These are phyloP conservation scores for Fusarium heterosporum DNA, from an alignment of 2,329 filamentous ascomycete genomes.

Conservation along the genomic window DNA sequence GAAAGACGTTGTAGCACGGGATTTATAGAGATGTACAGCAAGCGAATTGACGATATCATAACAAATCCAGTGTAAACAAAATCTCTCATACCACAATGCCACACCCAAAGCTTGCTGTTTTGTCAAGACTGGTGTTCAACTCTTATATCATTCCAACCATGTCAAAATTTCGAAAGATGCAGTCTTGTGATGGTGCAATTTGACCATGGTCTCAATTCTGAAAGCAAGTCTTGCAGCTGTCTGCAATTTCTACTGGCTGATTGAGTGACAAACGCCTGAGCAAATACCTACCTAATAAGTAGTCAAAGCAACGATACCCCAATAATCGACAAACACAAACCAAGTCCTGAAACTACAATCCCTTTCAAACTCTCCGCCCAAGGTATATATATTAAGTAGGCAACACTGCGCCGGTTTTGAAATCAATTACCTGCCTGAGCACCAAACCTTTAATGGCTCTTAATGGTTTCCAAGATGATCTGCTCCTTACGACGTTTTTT, in stretches of 20 bases:
- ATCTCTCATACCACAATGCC: background rate
- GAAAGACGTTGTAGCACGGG: conserved; percentile 26
- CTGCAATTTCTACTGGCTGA: conserved; percentile 24
- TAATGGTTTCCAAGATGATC: conserved; percentile 34
- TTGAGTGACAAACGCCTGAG: conserved; percentile 19
- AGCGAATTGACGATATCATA: conserved; percentile 36
- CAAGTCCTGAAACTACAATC: conserved; percentile 31
- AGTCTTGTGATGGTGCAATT: background rate
- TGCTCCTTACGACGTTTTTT: conserved; percentile 61
- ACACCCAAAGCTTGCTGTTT: background rate
- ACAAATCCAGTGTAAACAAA: background rate
- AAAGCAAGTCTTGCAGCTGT: conserved; percentile 22
- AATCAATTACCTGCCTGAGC: background rate
- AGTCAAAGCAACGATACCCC: conserved; percentile 28
- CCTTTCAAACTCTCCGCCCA: conserved; percentile 42
- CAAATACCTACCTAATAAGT: background rate
- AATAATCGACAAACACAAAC: conserved; percentile 34
- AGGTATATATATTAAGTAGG: conserved; percentile 3
- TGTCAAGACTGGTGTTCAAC: background rate
- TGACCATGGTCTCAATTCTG: conserved; percentile 19
- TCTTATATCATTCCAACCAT: background rate
- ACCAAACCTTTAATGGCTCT: conserved; percentile 3
- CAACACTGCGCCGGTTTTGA: background rate
- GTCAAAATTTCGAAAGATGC: background rate
- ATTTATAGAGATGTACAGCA: conserved; percentile 44